Base-by-base conservation (phyloP, 2,329 filamentous ascomycete genomes). In the Lizonia empirigonia region DNA sequence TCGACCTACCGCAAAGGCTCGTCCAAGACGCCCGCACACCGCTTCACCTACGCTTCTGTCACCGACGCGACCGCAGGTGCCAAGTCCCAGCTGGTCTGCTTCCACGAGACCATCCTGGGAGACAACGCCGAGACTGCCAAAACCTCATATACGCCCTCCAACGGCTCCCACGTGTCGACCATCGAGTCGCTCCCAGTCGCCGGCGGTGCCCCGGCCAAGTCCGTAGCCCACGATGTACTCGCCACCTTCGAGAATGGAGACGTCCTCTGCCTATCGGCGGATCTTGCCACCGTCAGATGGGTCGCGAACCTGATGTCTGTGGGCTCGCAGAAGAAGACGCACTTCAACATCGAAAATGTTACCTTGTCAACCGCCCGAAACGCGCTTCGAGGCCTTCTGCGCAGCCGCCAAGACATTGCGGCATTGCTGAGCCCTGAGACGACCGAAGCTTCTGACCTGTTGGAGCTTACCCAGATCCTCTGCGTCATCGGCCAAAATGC, bases 231-330 rank as follows among this genome's bases (percentile, higher is more conserved):
- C 42, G 75, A 82, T 44, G 51, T 90, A 2, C 60, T 90, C 18
- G 77, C 79, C 2, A 77, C 89, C 1, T 82, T 83, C 49, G 74
- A 80, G 33, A 80, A 86, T 55, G 87, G 87, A 27, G 79, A 85
- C 50, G 74, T 88, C 16, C 63, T 82, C 7, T 85, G 83, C 48
- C 74, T 89, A 12, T 82, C 85, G 36, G 81, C 82, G 2, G 83
- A 88, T 45, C 60, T 76, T 10, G 55, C 67, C 12, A 58, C 45
- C 1, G 52, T 68, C 18, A 58, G 67, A 44, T 76, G 74, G 74
- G 58, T 60, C 13, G 58, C 60, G 24, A 62, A 65, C 24, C 9
- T 73, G 23, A 56, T 46, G 5, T 36, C 55, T 7, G 34, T 64
- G 10, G 36, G 54, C 1, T 32, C 54, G 32, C 65, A 65, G 30